Conservation (phyloP, 257 asterid genomes). For the Ilex aquifolium region DNA sequence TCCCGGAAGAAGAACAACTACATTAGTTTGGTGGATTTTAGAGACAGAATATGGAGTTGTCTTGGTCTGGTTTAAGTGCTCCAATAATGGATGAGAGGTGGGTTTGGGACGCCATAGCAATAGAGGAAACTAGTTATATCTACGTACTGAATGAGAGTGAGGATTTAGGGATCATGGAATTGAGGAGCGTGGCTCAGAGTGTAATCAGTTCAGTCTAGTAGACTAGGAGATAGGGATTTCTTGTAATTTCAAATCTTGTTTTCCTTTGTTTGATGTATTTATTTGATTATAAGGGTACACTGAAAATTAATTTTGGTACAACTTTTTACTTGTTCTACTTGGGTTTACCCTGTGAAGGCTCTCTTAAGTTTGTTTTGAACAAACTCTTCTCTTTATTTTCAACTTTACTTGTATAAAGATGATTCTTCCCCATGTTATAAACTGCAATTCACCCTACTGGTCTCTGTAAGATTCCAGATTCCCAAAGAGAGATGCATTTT, state of each 20-base stretch:
- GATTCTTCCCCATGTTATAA: conserved; percentile 34
- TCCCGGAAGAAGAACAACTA: conserved; percentile 83
- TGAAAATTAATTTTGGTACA: no score
- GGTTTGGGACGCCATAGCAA: conserved; percentile 81
- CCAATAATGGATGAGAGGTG: conserved; percentile 51
- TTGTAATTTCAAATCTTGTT: no score
- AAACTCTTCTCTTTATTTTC: conserved; percentile 23
- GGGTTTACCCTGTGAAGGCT: conserved; percentile 28
- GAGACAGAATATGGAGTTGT: conserved; percentile 86
- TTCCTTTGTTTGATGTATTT: neutral
- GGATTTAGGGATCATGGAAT: conserved; percentile 85
- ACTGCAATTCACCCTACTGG: conserved; percentile 11
- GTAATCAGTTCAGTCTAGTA: conserved; percentile 2
- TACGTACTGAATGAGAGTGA: conserved; percentile 91
- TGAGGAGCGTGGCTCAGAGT: conserved; percentile 51
- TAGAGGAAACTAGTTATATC: conserved; percentile 60
- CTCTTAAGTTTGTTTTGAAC: conserved; percentile 26
- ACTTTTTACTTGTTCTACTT: no score
- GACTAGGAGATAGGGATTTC: no score
- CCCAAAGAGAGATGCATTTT: conserved; percentile 9
- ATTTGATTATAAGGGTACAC: neutral
- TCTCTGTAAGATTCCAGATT: conserved; percentile 13
- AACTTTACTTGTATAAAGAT: conserved; percentile 31
- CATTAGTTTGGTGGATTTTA: conserved; percentile 76
- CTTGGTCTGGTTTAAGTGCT: conserved; percentile 70